Conservation (phyloP, 78 protist species). For the Emiliania huxleyi region DNA sequence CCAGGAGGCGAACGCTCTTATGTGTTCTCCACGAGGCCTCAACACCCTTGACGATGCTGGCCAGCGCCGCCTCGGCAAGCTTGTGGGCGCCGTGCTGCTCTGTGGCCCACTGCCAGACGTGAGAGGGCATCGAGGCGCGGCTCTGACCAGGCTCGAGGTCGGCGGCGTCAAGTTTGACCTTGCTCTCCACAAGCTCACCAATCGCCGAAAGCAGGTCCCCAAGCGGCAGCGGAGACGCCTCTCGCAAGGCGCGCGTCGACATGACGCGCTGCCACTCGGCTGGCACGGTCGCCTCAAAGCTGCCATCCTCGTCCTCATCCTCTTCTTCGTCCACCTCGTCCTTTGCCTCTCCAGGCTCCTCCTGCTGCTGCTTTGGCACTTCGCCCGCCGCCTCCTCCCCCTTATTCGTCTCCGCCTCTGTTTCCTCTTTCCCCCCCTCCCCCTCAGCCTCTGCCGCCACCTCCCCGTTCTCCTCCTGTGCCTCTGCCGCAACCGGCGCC, state of each 20-base stretch:
- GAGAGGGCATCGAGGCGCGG: background rate
- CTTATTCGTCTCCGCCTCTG: background rate
- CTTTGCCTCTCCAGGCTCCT: background rate
- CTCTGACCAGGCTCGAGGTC: background rate
- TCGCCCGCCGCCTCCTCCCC: background rate
- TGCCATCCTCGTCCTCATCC: background rate
- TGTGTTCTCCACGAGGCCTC: background rate
- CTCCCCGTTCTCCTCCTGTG: background rate
- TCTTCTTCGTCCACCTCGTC: background rate
- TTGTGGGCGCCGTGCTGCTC: background rate
- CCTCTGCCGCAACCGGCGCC: background rate
- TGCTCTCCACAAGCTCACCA: background rate
- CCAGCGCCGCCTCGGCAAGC: background rate
- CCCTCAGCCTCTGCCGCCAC: background rate
- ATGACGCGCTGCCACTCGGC: background rate
- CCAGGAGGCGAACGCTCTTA: background rate
- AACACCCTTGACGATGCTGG: background rate
- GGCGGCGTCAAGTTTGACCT: background rate
- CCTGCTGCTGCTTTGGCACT: no score
- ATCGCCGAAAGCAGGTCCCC: background rate
- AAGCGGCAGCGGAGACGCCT: background rate
- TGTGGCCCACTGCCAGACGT: background rate
- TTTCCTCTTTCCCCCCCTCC: background rate
- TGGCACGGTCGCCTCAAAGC: background rate
- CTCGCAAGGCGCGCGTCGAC: background rate